These are phyloP conservation scores for Aspergillus sp. DNA, from an alignment of 2,329 filamentous ascomycete species.

Conservation along the genomic window DNA sequence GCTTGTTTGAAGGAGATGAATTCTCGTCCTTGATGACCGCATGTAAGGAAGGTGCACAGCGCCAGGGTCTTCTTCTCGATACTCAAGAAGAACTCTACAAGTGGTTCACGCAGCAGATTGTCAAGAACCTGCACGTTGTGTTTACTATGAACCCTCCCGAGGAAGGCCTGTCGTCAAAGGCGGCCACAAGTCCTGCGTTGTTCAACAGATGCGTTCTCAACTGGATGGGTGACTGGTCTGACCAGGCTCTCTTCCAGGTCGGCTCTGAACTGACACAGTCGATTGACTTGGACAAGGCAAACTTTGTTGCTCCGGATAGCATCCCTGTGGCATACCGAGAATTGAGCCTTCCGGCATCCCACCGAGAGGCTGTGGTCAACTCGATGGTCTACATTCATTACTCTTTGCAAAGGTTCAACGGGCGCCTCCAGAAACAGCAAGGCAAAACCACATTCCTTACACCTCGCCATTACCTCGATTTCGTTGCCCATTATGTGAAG, in stretches of 20 bases:
- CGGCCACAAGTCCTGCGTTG: slow-evolving; percentile 92
- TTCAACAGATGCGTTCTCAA: slow-evolving; percentile 99
- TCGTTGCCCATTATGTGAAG: slow-evolving; percentile 95
- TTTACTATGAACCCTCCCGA: slow-evolving; percentile 99
- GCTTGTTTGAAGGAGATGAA: slow-evolving; percentile 98
- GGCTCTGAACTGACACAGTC: slow-evolving; percentile 92
- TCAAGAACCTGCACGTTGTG: slow-evolving; percentile 97
- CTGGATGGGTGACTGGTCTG: slow-evolving; percentile 99
- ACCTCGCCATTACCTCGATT: slow-evolving; percentile 94
- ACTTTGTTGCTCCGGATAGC: slow-evolving; percentile 82
- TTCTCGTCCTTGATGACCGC: slow-evolving; percentile 98
- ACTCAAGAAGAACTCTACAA: slow-evolving; percentile 99
- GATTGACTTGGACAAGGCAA: slow-evolving; percentile 88
- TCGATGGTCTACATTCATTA: slow-evolving; percentile 99
- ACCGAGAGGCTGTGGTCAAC: slow-evolving; percentile 91
- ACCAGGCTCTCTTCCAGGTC: slow-evolving; percentile 97
- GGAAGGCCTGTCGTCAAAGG: slow-evolving; percentile 90
- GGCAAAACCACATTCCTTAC: slow-evolving; percentile 91
- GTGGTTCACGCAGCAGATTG: slow-evolving; percentile 99
- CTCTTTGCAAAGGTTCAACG: slow-evolving; percentile 86
- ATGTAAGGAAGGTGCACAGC: slow-evolving; percentile 96
- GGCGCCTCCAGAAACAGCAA: slow-evolving; percentile 84
- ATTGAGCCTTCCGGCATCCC: slow-evolving; percentile 78
- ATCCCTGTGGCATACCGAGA: slow-evolving; percentile 91
- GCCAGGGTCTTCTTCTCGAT: slow-evolving; percentile 90